Conservation (phyloP, 257 asterid species). For the Primulina eburnea region DNA sequence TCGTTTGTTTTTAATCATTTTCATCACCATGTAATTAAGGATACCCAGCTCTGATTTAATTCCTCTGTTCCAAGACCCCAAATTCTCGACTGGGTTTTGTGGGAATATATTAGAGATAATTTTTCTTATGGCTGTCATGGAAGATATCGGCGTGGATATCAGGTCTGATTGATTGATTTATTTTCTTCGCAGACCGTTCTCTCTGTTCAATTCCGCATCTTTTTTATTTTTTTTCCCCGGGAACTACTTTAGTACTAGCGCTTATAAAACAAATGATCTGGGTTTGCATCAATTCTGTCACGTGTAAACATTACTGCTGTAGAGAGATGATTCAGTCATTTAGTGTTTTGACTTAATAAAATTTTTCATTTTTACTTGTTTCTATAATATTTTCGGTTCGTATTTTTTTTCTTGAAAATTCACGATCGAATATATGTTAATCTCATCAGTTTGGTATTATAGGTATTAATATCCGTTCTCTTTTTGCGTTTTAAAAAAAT, state of each 20-base stretch:
- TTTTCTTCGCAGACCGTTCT: background rate
- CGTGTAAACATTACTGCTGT: conserved; percentile 10
- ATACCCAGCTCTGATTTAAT: background rate
- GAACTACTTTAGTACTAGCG: background rate
- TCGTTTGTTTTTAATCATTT: background rate
- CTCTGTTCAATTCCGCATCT: background rate
- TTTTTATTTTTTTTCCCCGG: background rate
- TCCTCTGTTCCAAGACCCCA: background rate
- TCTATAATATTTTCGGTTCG: background rate
- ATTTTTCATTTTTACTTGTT: background rate
- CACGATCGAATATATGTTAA: background rate
- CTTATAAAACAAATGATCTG: background rate
- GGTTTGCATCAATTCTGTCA: background rate
- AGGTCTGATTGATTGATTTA: conserved; percentile 29
- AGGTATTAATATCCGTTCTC: background rate
- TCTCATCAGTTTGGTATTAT: background rate
- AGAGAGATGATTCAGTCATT: background rate
- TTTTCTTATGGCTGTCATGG: conserved; percentile 27
- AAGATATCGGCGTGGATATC: conserved; percentile 39
- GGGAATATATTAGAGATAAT: background rate
- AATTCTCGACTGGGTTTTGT: conserved; percentile 22
- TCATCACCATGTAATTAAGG: background rate
- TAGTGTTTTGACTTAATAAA: conserved; percentile 2
- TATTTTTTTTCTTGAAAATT: conserved; percentile 11
- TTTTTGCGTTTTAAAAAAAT: background rate